Conservation (phyloP, 805 yeast species). For the Hanseniaspora hatyaiensis region DNA sequence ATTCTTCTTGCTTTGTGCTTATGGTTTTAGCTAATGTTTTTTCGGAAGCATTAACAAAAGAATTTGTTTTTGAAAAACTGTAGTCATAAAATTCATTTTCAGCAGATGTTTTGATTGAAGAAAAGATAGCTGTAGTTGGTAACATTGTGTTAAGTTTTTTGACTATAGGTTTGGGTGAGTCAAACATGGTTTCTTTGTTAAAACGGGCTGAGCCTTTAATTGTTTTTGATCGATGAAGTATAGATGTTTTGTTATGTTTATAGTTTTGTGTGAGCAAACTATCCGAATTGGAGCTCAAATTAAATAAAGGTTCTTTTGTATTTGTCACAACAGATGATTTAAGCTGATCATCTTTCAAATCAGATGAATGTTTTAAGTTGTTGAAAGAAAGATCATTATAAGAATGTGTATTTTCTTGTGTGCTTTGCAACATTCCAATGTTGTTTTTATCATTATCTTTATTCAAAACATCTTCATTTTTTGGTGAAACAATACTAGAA, state of each 20-base stretch:
- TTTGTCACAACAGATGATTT: no score
- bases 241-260: background rate
- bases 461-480: background rate
- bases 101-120: conserved; percentile 9
- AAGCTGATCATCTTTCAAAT: background rate
- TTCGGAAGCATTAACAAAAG: background rate
- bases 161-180: conserved; percentile 12
- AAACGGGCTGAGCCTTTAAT: background rate
- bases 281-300: background rate
- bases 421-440: background rate
- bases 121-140: conserved; percentile 1
- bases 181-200: background rate
- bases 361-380: background rate
- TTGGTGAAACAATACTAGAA: background rate
- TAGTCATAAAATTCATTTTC: background rate
- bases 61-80: background rate
- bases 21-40: background rate
- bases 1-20: background rate
- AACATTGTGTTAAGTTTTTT: conserved; percentile 1
- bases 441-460: no score
- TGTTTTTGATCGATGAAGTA: background rate
- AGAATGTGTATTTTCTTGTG: background rate
- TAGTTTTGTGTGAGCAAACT: no score
- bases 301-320: background rate
- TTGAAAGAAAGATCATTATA: background rate